Evolutionary conservation across 2,329 filamentous ascomycete species (phyloP).

Genomic region (Xylaria polymorpha): DNA sequence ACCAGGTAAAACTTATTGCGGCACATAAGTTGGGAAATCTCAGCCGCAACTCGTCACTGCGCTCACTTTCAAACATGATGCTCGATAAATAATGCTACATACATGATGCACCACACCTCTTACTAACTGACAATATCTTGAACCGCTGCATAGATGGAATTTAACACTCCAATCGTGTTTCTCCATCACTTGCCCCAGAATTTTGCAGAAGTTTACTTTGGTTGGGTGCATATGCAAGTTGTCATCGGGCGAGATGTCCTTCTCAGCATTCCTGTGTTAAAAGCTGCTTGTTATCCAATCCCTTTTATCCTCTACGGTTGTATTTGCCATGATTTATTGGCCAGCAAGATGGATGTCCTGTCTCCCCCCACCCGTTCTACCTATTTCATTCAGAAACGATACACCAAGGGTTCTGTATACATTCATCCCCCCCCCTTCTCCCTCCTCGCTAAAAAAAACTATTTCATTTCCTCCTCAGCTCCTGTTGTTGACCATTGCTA

Average conservation of each 20-base stretch:
- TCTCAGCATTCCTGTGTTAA: slow-evolving; percentile 18
- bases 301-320: background rate
- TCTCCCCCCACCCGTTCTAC: background rate
- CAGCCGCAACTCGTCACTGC: background rate
- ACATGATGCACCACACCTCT: background rate
- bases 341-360: background rate
- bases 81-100: background rate
- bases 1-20: background rate
- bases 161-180: background rate
- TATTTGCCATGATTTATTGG: background rate
- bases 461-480: slow-evolving; percentile 6
- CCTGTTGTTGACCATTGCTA: background rate
- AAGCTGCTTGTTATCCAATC: slow-evolving; percentile 13
- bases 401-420: background rate
- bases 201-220: slow-evolving; percentile 22
- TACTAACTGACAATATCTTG: background rate
- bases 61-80: background rate
- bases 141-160: background rate
- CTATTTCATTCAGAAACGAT: slow-evolving; percentile 1
- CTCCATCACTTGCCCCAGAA: slow-evolving; percentile 16
- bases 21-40: background rate
- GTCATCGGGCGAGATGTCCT: slow-evolving; percentile 17
- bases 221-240: slow-evolving; percentile 31
- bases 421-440: slow-evolving; percentile 1
- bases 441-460: too few relatives aligned